Base-by-base conservation (phyloP, 495 filamentous ascomycete species). In the Aspergillus sclerotioniger region DNA sequence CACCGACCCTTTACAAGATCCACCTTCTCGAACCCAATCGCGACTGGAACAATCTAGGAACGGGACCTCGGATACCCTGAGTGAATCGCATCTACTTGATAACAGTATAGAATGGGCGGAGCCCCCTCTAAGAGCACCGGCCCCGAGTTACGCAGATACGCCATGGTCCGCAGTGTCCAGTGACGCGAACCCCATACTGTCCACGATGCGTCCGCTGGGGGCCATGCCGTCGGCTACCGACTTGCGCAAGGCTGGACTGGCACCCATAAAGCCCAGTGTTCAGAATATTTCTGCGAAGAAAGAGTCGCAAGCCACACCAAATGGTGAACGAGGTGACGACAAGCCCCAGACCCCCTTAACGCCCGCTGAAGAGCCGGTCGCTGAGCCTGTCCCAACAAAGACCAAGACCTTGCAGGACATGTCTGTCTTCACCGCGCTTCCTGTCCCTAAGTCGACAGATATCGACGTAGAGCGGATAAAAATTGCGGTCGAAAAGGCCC, bases 121-220 rank as follows among this genome's bases (percentile, higher is more conserved):
- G 71, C 90, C 90, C 3, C 77, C 84, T 7, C 62, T 87, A 37
- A 81, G 85, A 60, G 72, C 77, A 28, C 85, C 88, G 59, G 71
- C 69, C 25, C 82, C 90, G 2, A 90, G 87, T 60, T 93, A 85
- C 67, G 78, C 82, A 69, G 90, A 93, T 55, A 80, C 77, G 16
- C 67, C 70, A n/a, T 69, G 69, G 67, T 72, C 67, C 28, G 59
- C 29, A 20, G 61, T 67, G n/a, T 71, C 57, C 19, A 65, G 51
- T 46, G 60, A 61, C n/a, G 20, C 32, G 12, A 73, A 73, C 54
- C 61, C 64, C 25, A 61, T 70, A 5, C 60, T 73, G 20, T 51
- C 60, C 17, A 67, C 66, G 13, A 73, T 73, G 70, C 66, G 66
- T 19, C 67, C 70, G 3, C 49, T 73, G 16, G 70, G 70, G 15